Base-by-base conservation (phyloP, 1,284 basidiomycete genomes). In the Sporisorium reilianum region DNA sequence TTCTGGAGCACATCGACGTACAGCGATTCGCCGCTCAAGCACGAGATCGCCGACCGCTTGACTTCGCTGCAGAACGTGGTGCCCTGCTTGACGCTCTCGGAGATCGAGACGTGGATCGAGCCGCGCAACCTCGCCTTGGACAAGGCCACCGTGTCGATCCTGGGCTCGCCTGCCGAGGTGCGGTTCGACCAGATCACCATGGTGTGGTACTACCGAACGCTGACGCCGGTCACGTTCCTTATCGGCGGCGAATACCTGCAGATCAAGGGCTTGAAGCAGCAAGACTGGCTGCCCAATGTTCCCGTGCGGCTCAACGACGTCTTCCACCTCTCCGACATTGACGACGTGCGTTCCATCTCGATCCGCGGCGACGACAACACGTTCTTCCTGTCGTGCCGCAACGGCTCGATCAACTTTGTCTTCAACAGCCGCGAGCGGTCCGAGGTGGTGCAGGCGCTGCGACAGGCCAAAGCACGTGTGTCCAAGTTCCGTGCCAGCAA, bases 311-410 rank as follows among this genome's bases (percentile, higher is more conserved):
- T 75, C 45, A 81, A 82, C 53, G 80, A 82, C 32, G 65, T 82
- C 53, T 78, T 82, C 58, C 80, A 81, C 44, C 68, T 82, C 1
- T 77, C 80, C 7, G 80, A 82, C 55, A 78, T 82, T 22, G 80
- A 82, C 66, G 80, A 82, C 30, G 78, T 82, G 25, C 71, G 80
- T 10, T 69, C 76, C 36, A 65, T 79, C 52, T 77, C 80, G 53
- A 75, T 76, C 45, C 76, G 80, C n/a, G 80, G 80, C 23, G 80
- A 82, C 48, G 80, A 82, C 63, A 82, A 76, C 61, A 80, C 80
- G 16, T 82, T 82, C 72, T 78, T 82, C 66, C 52, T 82, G 25
- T 80, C 78, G 6, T 80, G 78, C 50, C 71, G 79, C 18, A 79
- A 75, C 18, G 80, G 80, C 51, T 70, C 67, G 32, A 66, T 79